Evolutionary conservation across 2,329 filamentous ascomycete genomes (phyloP), one percentile per base, ranked within the genome.

Genomic region (Metarhizium robertsii): DNA sequence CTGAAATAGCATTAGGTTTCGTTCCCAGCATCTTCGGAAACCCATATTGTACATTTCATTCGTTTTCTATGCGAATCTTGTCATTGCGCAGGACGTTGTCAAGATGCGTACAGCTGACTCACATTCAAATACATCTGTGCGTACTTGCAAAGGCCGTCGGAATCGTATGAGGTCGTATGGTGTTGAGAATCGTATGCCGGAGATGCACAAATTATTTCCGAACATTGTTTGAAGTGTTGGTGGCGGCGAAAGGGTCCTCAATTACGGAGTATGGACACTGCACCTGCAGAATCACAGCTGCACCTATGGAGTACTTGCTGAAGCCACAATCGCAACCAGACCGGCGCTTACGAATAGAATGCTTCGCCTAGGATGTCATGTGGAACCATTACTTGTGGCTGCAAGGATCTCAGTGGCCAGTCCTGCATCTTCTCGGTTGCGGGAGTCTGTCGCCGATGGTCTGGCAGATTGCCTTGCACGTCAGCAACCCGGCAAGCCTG

Each of bases 271-370:
- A 32, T 20, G 53, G 20, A 48, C 7, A 29, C 45, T 14, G 25
- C 52, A 53, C 29, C 52, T 53, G 52, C 52, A 53, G 52, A 16
- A 18, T n/a, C 53, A 54, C 30, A 30, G 34, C 40, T 50, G 53
- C 53, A 50, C 43, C 52, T 34, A 34, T 11, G 32, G 32, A 34
- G 10, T 7, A 11, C 32, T 34, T 11, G 7, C 38, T 32, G 25
- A 50, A 50, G 46, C 47, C 53, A 54, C 38, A 54, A 54, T 48
- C 53, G 47, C 50, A 36, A 50, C 47, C 46, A 34, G 20, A 50
- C 46, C 20, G 43, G 38, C 45, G 20, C 45, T 43, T 38, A 40
- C 52, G 52, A 53, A 53, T 49, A 32, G 45, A 40, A 53, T 29
- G 8, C n/a, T 14, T 36, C 16, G 32, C 16, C 25, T 29, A 20